These are phyloP conservation scores for Cercospora nicotianae DNA, from an alignment of 2,329 filamentous ascomycete genomes.

Conservation along the genomic window DNA sequence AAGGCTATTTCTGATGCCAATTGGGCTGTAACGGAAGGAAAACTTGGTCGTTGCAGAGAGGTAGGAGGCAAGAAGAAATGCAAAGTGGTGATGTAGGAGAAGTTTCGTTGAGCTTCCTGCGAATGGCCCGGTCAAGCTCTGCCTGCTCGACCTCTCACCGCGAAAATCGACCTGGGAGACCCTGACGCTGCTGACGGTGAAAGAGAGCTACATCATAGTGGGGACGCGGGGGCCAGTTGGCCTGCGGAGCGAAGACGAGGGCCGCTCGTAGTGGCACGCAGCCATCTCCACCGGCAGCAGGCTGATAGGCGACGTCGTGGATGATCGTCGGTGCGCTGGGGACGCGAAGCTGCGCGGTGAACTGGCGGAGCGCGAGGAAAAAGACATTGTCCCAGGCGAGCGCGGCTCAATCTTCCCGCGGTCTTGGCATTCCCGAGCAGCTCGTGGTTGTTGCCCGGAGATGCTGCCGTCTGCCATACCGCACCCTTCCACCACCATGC, in stretches of 20 bases:
- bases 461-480: not conserved
- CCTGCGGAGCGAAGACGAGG: slow-evolving; percentile 1
- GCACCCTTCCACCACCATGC: slow-evolving; percentile 40
- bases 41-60: not conserved
- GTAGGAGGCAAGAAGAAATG: not conserved
- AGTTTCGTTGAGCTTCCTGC: slow-evolving; percentile 13
- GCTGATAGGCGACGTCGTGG: slow-evolving; percentile 1
- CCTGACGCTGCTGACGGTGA: slow-evolving; percentile 7
- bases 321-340: slow-evolving; percentile 6
- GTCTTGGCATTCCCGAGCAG: slow-evolving; percentile 3
- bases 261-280: not conserved
- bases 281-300: slow-evolving; percentile 2
- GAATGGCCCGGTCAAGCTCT: not conserved
- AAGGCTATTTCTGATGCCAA: not conserved
- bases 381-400: not conserved
- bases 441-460: slow-evolving; percentile 1
- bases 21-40: not conserved
- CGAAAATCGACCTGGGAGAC: slow-evolving; percentile 9
- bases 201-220: slow-evolving; percentile 20
- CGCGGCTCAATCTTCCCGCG: not conserved
- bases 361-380: not conserved
- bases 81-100: not conserved
- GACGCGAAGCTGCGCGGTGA: not conserved
- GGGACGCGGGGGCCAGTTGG: slow-evolving; percentile 11
- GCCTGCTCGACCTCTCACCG: slow-evolving; percentile 7